These are phyloP conservation scores for Ceratocystiopsis minuta DNA, from an alignment of 2,329 filamentous ascomycete genomes.

Conservation along the genomic window DNA sequence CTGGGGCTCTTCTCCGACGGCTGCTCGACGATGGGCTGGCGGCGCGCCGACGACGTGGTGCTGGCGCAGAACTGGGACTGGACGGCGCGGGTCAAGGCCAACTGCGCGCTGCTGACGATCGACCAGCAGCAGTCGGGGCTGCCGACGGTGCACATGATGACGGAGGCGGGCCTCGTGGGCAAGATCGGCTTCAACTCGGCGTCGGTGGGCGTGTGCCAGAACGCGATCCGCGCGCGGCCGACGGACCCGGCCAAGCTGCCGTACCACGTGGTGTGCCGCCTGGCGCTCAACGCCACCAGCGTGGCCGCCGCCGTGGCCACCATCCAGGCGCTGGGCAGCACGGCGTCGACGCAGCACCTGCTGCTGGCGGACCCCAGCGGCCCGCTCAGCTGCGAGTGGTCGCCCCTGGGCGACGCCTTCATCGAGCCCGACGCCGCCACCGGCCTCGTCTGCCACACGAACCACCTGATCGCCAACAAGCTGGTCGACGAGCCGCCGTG, in stretches of 20 bases:
- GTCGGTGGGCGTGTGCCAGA: too few relatives aligned
- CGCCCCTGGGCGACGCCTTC: neutral
- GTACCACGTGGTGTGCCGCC: too few relatives aligned
- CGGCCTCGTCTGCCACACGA: neutral
- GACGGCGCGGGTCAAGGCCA: too few relatives aligned
- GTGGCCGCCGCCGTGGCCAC: neutral
- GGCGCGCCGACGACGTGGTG: neutral
- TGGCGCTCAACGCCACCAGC: too few relatives aligned
- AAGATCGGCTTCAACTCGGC: too few relatives aligned
- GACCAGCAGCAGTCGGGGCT: too few relatives aligned
- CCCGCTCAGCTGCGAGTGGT: neutral
- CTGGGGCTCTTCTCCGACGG: neutral
- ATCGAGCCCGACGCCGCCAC: neutral
- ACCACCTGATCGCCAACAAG: neutral
- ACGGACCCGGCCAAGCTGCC: too few relatives aligned
- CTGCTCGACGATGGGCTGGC: neutral
- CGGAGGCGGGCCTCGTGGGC: too few relatives aligned
- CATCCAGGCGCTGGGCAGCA: neutral
- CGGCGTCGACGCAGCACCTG: neutral
- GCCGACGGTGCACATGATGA: too few relatives aligned
- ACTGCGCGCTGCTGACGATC: too few relatives aligned
- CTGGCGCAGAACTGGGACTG: too few relatives aligned
- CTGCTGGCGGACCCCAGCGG: neutral
- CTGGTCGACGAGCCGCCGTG: neutral
- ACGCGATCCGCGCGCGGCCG: too few relatives aligned